phyloP scores from a whole-genome alignment of 2,329 filamentous ascomycete genomes.

The Monilinia fructicola region DNA sequence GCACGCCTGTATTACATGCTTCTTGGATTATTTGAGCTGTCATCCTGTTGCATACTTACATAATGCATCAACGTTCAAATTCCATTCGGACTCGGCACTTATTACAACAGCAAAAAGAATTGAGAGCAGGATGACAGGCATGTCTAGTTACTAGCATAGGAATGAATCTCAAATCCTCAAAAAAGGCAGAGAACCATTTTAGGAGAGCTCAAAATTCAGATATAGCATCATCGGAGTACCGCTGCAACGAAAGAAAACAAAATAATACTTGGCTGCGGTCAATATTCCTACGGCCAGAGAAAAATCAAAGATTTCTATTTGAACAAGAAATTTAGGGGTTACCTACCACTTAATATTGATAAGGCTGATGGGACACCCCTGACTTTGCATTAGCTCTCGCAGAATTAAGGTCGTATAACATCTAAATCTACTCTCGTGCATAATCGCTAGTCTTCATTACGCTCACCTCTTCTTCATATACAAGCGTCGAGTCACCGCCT shows the following conservation, averaged over 20 bases:
- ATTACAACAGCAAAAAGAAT: not conserved
- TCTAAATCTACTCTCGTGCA: slow-evolving; percentile 4
- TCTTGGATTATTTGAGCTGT: not conserved
- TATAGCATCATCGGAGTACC: not conserved
- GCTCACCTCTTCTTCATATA: not conserved
- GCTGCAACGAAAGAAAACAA: not conserved
- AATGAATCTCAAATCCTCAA: not conserved
- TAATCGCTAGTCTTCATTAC: not conserved
- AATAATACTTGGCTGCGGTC: not conserved
- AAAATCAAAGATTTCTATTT: not conserved
- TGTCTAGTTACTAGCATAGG: not conserved
- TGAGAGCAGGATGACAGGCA: not conserved
- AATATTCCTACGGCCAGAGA: not conserved
- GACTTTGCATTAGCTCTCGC: slow-evolving; percentile 13
- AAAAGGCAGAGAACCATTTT: not conserved
- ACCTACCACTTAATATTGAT: slow-evolving; percentile 4
- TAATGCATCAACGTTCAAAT: not conserved
- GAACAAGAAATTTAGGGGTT: not conserved
- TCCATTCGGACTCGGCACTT: not conserved
- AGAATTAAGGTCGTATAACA: not conserved
- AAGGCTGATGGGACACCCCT: slow-evolving; percentile 22
- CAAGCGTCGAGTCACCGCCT: slow-evolving; percentile 2
- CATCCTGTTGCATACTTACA: not conserved
- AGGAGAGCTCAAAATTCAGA: not conserved
- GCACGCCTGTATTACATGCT: not conserved